Evolutionary conservation across 2,329 filamentous ascomycete genomes (phyloP), one percentile per base, ranked within the genome.

Genomic region (Magnaporthiopsis incrustans): DNA sequence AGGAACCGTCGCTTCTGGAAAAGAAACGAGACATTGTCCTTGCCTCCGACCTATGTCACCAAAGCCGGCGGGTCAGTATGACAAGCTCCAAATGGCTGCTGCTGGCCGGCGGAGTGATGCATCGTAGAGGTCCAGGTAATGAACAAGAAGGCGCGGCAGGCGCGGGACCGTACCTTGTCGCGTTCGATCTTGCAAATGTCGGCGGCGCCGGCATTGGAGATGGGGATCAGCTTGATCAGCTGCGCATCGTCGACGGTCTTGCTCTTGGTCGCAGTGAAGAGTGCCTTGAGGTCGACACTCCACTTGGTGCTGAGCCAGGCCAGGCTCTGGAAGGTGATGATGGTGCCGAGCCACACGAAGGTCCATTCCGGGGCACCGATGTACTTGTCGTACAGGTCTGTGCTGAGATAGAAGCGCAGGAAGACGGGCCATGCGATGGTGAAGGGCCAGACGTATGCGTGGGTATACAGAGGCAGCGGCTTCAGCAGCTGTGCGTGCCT

Each of bases 1-100:
- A 97, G 84, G 75, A 99, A 99, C 53, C 94, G 90, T 70, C 95
- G 91, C 82, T 99, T 99, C 80, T 99, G 95, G 80, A 99, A 99
- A 65, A 97, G 81, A 78, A 99, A 99, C 12, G 92, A 97, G 15
- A 89, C 77, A 69, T 88, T 93, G 64, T 85, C 82, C 79, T 91
- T 91, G 70, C 87, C 90, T 67, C 85, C 90, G 67, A 84, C 81
- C 86, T 89, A 66, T 8, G 25, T 26, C 32, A 15, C 22, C 27
- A 15, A 6, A 32, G 61, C 35, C 32, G 30, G 61, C 25, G 35
- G n/a, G 25, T 4, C 3, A 25, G 26, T 14, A 38, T 7, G 10
- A 44, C 10, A 27, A 14, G 32, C 25, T 32, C 35, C 11, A 15
- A 14, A 33, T 8, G 32, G 11, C 35, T 14, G 35, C 35, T 38